Base-by-base conservation (phyloP, 2,329 filamentous ascomycete species). In the Ambrosiella xylebori region DNA sequence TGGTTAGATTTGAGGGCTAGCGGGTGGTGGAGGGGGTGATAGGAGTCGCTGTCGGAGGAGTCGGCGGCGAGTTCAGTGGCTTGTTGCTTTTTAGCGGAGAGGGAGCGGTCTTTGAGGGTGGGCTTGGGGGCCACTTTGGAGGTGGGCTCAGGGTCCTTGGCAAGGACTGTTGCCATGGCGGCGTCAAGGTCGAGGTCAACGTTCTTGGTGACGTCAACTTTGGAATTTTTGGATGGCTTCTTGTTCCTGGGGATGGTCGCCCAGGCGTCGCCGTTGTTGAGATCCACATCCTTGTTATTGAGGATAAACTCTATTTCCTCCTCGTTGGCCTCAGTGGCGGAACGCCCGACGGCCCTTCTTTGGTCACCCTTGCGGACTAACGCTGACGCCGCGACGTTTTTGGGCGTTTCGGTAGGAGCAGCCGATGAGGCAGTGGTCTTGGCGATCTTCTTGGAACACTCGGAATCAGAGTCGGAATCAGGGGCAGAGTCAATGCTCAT, bases 1-100 rank as follows among this genome's bases (percentile, higher is more conserved):
- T 78, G 74, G 64, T 83, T 79, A 7, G 47, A 54, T 54, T 74
- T 74, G 64, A 82, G 76, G 19, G 77, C 75, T 57, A 83, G 72
- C 78, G 74, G 54, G 73, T 67, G 17, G 59, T 71, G 68, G 54
- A 68, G 12, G 65, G 66, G 17, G 59, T 71, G 68, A 53, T 68
- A 12, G 65, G 66, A 19, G 66, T 66, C 8, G 62, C 63, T 57
- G 9, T 52, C 56, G 2, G 56, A 58, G 11, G 59, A 58, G 49
- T 61, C 59, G 13, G 56, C 53, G 1, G 37, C 40, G 39, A 45
- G 52, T 15, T 36, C 27, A 36, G 15, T 38, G 11, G 52, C 38
- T 1, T 36, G 52, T 8, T n/a, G n/a, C n/a, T 17, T n/a, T 13
- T 54, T 54, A 8, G 52, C 36, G 7, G 35, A 37, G 11, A 7